phyloP scores from a whole-genome alignment of 2,329 filamentous ascomycete genomes.

The Aspergillus fumigatiaffinis region DNA sequence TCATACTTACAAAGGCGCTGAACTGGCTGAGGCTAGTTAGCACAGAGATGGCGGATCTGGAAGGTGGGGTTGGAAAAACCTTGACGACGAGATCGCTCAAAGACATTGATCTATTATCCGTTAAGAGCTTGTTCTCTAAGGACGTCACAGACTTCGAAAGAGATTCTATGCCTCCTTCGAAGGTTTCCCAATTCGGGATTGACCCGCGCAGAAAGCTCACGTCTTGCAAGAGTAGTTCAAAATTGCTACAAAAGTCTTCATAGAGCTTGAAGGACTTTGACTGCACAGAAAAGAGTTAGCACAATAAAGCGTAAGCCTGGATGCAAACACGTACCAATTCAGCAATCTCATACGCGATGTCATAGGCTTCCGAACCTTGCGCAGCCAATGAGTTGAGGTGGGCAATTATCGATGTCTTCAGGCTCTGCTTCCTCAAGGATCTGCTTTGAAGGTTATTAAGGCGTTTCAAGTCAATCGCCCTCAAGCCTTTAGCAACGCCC shows the following conservation, averaged over 20 bases:
- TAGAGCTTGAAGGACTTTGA: slow-evolving; percentile 81
- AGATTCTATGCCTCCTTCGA: slow-evolving; percentile 81
- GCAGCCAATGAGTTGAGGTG: slow-evolving; percentile 40
- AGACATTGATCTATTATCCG: slow-evolving; percentile 70
- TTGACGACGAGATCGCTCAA: slow-evolving; percentile 88
- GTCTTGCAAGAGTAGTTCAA: slow-evolving; percentile 79
- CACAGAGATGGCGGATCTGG: background rate
- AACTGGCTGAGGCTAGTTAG: slow-evolving; percentile 63
- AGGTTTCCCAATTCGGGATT: slow-evolving; percentile 70
- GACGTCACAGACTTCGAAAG: slow-evolving; percentile 72
- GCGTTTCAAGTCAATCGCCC: slow-evolving; percentile 46
- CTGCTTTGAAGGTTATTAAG: slow-evolving; percentile 25
- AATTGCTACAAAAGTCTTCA: slow-evolving; percentile 87
- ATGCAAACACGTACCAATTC: slow-evolving; percentile 41
- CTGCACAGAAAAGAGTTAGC: slow-evolving; percentile 53
- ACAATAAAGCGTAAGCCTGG: slow-evolving; percentile 19
- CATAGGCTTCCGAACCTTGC: slow-evolving; percentile 51
- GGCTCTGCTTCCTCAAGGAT: slow-evolving; percentile 26
- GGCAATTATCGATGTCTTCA: slow-evolving; percentile 25
- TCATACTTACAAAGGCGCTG: slow-evolving; percentile 91
- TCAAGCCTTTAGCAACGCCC: slow-evolving; percentile 45
- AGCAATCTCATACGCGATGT: slow-evolving; percentile 53
- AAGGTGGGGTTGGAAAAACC: slow-evolving; percentile 44
- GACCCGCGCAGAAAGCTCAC: slow-evolving; percentile 64
- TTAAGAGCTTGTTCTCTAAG: slow-evolving; percentile 58